Base-by-base conservation (phyloP, 2,329 filamentous ascomycete species). In the Phaeosphaeria sp. region DNA sequence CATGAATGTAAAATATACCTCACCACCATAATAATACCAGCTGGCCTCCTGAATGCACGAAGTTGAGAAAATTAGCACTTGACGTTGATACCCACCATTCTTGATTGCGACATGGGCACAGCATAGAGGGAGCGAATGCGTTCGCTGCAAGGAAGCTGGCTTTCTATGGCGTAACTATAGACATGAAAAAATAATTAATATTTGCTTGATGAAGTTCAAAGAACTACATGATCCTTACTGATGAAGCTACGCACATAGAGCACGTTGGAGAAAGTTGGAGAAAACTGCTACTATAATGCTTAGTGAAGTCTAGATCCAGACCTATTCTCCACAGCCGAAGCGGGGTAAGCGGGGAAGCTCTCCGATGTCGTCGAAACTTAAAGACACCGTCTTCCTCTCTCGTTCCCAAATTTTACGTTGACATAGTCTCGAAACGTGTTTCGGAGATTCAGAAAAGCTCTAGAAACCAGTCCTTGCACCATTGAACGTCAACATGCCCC, bases 401-500 rank as follows among this genome's bases (percentile, higher is more conserved):
- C 25, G 25, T 27, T 27, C n/a, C n/a, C n/a, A n/a, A n/a, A n/a
- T n/a, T n/a, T n/a, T n/a, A n/a, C n/a, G n/a, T n/a, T n/a, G n/a
- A n/a, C n/a, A 27, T 27, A 27, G 9, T 9, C 25, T 4, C 9
- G 5, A 27, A 9, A 17, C 6, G 44, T 42, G 21, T 22, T 10
- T 46, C 2, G 5, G n/a, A 21, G 21, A 5, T 1, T 46, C 21
- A 22, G 6, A 11, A 50, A 23, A 41, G 46, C 25, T 27, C 25
- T 27, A 27, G 25, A 27, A 5, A 27, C 5, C 25, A 27, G 4
- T 27, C 25, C 9, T 9, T 9, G 5, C 25, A 27, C 25, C 25
- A 27, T 27, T 27, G 25, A 27, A 7, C 30, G 3, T 42, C 50
- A 62, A n/a, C 6, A 81, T 80, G 78, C 77, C 80, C 10, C 76